Conservation (phyloP, 345 rosid genomes). For the Sisymbrium irio region DNA sequence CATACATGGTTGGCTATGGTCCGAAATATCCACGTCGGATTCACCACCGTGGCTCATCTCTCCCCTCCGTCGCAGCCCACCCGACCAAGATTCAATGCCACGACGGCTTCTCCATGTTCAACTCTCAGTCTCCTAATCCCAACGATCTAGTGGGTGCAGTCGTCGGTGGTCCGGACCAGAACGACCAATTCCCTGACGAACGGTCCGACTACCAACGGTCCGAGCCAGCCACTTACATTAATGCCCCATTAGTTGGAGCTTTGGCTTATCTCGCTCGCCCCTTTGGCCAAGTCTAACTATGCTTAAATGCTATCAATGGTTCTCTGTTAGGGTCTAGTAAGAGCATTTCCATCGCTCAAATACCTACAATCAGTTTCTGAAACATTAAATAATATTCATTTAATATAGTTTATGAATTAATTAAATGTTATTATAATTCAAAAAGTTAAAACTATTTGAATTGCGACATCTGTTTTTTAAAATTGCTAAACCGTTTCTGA, state of each 20-base stretch:
- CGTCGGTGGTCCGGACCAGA: slow-evolving; percentile 79
- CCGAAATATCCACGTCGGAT: slow-evolving; percentile 72
- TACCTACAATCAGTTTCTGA: too few relatives aligned
- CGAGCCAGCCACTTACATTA: slow-evolving; percentile 88
- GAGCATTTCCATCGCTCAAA: too few relatives aligned
- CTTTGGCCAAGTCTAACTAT: slow-evolving; percentile 53
- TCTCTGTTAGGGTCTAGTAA: too few relatives aligned
- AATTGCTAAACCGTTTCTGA: too few relatives aligned
- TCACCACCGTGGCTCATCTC: slow-evolving; percentile 93
- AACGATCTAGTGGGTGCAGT: slow-evolving; percentile 78
- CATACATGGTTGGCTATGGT: slow-evolving; percentile 96
- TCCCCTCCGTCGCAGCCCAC: slow-evolving; percentile 65
- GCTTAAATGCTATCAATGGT: neutral
- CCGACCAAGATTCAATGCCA: slow-evolving; percentile 72
- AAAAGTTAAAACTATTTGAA: too few relatives aligned
- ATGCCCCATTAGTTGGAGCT: slow-evolving; percentile 89
- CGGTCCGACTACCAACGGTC: slow-evolving; percentile 76
- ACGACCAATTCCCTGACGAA: slow-evolving; percentile 69
- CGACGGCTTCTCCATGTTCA: slow-evolving; percentile 61
- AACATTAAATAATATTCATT: too few relatives aligned
- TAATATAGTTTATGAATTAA: too few relatives aligned
- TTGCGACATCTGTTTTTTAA: too few relatives aligned
- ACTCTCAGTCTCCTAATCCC: slow-evolving; percentile 65
- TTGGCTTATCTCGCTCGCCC: slow-evolving; percentile 75
- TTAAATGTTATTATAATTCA: too few relatives aligned